A percentile compares a stretch with the other conserved stretches of the same genome.
These are phyloP conservation scores for Dendrothele bispora DNA, from an alignment of 768 basidiomycete genomes.

Conservation along the genomic window DNA sequence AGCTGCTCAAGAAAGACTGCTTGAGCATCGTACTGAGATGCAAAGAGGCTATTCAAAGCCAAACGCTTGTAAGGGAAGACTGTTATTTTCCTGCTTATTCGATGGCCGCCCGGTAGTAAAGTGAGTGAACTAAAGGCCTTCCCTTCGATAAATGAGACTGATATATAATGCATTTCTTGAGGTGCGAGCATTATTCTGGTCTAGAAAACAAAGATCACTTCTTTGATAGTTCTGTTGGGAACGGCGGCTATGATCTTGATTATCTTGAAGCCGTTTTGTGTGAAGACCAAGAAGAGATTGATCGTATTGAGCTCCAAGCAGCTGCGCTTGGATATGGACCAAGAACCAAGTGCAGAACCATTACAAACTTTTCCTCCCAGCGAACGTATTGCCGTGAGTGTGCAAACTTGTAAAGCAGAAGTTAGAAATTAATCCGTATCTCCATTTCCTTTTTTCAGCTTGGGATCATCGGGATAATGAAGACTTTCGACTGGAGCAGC, in stretches of 20 bases:
- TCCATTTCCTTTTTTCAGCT: constrained; percentile 1
- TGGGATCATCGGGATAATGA: constrained; percentile 5
- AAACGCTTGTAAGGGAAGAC: background rate
- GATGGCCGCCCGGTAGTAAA: background rate
- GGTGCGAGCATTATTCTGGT: constrained; percentile 4
- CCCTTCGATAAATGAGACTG: no score
- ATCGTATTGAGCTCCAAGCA: constrained; percentile 6
- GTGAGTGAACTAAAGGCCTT: no score
- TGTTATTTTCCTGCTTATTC: background rate
- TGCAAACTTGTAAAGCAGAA: background rate
- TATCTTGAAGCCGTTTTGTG: constrained; percentile 13
- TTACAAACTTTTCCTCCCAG: constrained; percentile 5
- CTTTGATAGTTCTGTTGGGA: constrained; percentile 9
- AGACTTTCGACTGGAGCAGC: constrained; percentile 5
- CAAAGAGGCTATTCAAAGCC: constrained; percentile 1
- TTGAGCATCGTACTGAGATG: background rate
- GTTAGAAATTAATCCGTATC: background rate
- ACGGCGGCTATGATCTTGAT: constrained; percentile 6
- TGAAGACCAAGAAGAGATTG: constrained; percentile 8
- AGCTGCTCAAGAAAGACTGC: background rate
- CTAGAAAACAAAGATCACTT: constrained; percentile 7
- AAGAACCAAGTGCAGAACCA: constrained; percentile 2
- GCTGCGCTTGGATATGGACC: constrained; percentile 7
- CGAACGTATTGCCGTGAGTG: constrained; percentile 12
- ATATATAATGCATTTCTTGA: background rate